Percentiles rank a stretch among this genome's conserved stretches.
These are phyloP conservation scores for Entomortierella parvispora DNA, from an alignment of 192 early-diverging fungal genomes.

Conservation along the genomic window DNA sequence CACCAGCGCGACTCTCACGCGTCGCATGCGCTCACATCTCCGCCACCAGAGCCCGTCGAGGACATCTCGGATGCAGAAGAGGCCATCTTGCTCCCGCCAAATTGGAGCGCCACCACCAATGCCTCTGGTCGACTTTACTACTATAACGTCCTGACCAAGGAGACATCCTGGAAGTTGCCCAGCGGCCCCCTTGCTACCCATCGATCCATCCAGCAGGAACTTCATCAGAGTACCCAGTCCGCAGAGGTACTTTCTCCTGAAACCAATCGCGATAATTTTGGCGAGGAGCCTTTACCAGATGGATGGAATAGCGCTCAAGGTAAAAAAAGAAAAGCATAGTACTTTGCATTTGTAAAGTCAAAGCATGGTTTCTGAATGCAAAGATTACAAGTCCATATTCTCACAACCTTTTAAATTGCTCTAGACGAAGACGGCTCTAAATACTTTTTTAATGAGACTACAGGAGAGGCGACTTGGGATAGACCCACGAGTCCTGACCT, in stretches of 20 bases:
- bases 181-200: neutral
- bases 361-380: neutral
- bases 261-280: neutral
- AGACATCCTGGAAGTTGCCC: constrained; percentile 44
- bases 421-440: constrained; percentile 58
- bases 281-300: constrained; percentile 43
- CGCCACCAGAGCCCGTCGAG: constrained; percentile 40
- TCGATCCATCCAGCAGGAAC: neutral
- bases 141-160: constrained; percentile 39
- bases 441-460: constrained; percentile 64
- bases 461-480: constrained; percentile 63
- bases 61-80: constrained; percentile 12
- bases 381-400: neutral
- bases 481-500: constrained; percentile 24
- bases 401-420: constrained; percentile 3
- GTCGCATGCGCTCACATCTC: neutral
- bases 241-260: constrained; percentile 2
- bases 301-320: constrained; percentile 60
- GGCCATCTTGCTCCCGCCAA: constrained; percentile 21
- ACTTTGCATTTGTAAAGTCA: neutral
- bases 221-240: neutral
- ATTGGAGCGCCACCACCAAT: constrained; percentile 51
- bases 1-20: neutral
- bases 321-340: constrained; percentile 4
- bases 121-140: constrained; percentile 35